Conservation (phyloP, 2,329 filamentous ascomycete genomes). For the Monosporascus sp. region DNA sequence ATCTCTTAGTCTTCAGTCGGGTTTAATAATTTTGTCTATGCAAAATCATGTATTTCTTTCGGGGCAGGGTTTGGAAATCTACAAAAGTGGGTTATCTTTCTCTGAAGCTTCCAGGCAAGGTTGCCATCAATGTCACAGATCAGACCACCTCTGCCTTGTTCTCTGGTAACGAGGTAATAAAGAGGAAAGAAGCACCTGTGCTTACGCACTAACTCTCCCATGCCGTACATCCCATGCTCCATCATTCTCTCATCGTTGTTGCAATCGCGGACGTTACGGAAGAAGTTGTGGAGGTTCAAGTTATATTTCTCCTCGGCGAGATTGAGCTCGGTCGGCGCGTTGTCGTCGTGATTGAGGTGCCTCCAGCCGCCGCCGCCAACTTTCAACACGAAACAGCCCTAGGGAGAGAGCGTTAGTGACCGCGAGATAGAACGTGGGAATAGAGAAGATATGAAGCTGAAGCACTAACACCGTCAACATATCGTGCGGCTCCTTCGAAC, state of each 20-base stretch:
- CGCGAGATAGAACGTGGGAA: neutral
- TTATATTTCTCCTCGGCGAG: neutral
- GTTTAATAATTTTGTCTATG: too few species aligned
- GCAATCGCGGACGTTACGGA: conserved; percentile 5
- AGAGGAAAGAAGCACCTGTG: conserved; percentile 2
- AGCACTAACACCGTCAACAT: neutral
- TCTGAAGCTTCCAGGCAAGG: neutral
- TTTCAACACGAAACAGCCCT: conserved; percentile 4
- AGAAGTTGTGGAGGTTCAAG: neutral
- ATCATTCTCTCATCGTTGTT: conserved; percentile 1
- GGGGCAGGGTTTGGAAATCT: too few species aligned
- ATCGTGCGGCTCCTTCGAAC: neutral
- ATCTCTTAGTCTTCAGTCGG: too few species aligned
- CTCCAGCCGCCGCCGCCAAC: neutral
- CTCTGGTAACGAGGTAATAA: neutral
- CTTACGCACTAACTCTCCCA: neutral
- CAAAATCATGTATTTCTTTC: too few species aligned
- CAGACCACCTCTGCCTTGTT: neutral
- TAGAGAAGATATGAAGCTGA: neutral
- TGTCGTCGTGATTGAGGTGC: conserved; percentile 1
- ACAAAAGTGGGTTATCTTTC: too few species aligned
- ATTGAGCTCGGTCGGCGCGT: conserved; percentile 1
- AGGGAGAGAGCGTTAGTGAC: neutral
- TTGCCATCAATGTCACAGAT: neutral
- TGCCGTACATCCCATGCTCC: neutral